A percentile compares a stretch with the other conserved stretches of the same genome.
These are phyloP conservation scores for Ustilago trichophora DNA, from an alignment of 1,284 basidiomycete genomes.

Conservation along the genomic window DNA sequence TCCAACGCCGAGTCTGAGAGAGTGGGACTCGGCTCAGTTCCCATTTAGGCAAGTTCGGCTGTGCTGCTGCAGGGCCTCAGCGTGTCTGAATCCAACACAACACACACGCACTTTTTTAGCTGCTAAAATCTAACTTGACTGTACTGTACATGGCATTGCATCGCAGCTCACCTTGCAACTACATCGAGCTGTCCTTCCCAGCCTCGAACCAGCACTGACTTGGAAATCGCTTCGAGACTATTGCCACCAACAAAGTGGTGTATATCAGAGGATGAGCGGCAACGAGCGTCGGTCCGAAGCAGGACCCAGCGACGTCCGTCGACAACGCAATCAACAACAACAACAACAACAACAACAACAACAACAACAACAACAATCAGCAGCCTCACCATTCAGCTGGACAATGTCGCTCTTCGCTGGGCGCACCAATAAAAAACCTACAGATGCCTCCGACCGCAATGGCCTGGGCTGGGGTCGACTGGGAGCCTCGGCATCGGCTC, in stretches of 20 bases:
- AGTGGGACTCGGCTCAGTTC: no score
- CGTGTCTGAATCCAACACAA: slow-evolving; percentile 1
- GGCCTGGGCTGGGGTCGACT: slow-evolving; percentile 22
- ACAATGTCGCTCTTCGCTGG: slow-evolving; percentile 33
- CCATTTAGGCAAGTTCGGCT: not conserved
- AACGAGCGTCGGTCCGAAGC: slow-evolving; percentile 5
- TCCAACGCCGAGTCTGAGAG: not conserved
- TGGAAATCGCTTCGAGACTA: no score
- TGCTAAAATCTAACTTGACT: no score
- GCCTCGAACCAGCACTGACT: no score
- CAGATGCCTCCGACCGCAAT: not conserved
- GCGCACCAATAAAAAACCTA: slow-evolving; percentile 4
- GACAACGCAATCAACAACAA: no score
- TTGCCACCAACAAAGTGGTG: no score
- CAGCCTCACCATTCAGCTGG: slow-evolving; percentile 18
- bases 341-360: no score
- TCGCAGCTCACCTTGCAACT: not conserved
- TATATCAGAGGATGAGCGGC: no score
- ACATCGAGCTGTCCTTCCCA: not conserved
- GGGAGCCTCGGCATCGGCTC: slow-evolving; percentile 1
- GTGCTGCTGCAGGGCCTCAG: no score
- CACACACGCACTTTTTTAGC: no score
- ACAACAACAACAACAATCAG: not conserved
- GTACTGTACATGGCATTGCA: no score
- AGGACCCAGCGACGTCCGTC: slow-evolving; percentile 15